Base-by-base conservation (phyloP, 2,329 filamentous ascomycete species). In the Cryphonectria carpinicola region DNA sequence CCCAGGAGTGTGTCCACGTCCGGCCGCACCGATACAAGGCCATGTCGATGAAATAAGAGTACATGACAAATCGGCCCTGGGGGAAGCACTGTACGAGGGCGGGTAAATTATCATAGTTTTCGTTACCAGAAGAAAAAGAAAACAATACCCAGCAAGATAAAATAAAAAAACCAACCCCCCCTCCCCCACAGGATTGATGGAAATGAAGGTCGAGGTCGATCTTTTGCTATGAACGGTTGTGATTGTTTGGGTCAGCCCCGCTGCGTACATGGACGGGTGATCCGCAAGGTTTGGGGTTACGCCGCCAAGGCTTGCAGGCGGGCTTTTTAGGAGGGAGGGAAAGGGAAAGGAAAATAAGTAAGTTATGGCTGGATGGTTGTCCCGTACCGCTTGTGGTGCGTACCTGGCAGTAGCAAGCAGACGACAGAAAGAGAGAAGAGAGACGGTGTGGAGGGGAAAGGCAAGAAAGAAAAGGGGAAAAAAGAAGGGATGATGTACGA, bases 191-290 rank as follows among this genome's bases (percentile, higher is more conserved):
- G 46, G 22, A 11, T 7, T n/a, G 13, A 39, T 62, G 60, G 60
- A 49, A 49, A 49, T 49, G 46, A 49, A n/a, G 7, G 46, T 49
- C 22, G 46, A 49, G 6, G 46, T n/a, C 46, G 46, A 49, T 49
- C 46, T 49, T 49, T 49, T 49, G 22, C 35, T n/a, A 63, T 17
- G 32, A 41, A 41, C 25, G 61, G 61, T n/a, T 63, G 41, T 63
- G 32, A n/a, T 39, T 41, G 41, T 37, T 61, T 35, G 58, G 58
- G 28, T 61, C 58, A 32, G 28, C 28, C 58, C 28, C 58, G 35
- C 28, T 37, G 17, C 14, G 22, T 61, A 61, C 28, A 61, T 22
- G 17, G 28, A 61, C 35, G 58, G 58, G 35, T 35, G 58, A 32
- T 61, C 14, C 35, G 28, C 46, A 49, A 49, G 46, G 46, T 11